A percentile compares a stretch with the other conserved stretches of the same genome.
These are phyloP conservation scores for Parsonsia alboflavescens DNA, from an alignment of 257 asterid genomes.

Conservation along the genomic window DNA sequence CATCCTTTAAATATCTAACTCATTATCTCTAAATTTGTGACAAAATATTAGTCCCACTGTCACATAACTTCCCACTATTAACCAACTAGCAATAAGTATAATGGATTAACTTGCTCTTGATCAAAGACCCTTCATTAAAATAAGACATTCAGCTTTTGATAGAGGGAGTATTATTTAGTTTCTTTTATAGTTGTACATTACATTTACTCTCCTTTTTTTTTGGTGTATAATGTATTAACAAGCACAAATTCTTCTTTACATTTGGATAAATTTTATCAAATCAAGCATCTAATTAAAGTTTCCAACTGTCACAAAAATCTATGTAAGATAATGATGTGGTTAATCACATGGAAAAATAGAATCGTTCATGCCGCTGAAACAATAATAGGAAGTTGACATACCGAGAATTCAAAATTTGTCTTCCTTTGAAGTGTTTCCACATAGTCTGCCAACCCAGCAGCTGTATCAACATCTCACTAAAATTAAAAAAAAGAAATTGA, in stretches of 20 bases:
- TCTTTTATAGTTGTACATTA: background rate
- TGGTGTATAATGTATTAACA: background rate
- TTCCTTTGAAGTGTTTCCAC: slow-evolving; percentile 68
- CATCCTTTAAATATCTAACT: too few species aligned
- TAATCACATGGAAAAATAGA: background rate
- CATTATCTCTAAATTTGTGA: background rate
- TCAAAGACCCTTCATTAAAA: too few species aligned
- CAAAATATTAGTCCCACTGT: background rate
- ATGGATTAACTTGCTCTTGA: too few species aligned
- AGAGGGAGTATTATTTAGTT: background rate
- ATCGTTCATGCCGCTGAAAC: background rate
- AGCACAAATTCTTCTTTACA: background rate
- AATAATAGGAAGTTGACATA: slow-evolving; percentile 30
- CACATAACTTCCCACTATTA: too few species aligned
- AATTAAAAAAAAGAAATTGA: background rate
- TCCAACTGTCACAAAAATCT: background rate
- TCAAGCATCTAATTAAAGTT: background rate
- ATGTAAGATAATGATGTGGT: background rate
- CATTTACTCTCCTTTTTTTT: background rate
- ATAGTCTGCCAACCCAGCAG: slow-evolving; percentile 54
- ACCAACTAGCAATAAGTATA: too few species aligned
- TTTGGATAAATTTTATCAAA: background rate
- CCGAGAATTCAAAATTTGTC: slow-evolving; percentile 73
- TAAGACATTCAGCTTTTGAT: too few species aligned
- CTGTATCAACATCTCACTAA: slow-evolving; percentile 17